Conservation (phyloP, 2,329 filamentous ascomycete genomes). For the Neonectria sp. region DNA sequence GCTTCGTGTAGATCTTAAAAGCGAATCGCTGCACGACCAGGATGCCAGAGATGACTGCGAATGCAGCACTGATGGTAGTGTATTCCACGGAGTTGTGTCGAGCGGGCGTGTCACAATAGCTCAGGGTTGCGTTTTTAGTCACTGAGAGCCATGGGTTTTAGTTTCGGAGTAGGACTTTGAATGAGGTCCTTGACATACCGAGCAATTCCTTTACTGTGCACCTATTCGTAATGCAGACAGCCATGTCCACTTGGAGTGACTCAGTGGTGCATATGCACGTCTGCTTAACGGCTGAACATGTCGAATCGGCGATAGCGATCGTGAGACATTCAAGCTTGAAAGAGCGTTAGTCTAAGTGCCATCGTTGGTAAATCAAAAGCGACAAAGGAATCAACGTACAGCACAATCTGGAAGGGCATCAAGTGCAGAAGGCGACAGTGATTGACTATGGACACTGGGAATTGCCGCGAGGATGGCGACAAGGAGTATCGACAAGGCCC, state of each 20-base stretch:
- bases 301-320: neutral
- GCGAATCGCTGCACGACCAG: neutral
- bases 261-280: conserved; percentile 4
- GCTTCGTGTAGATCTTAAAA: neutral
- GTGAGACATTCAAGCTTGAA: neutral
- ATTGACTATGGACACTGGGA: neutral
- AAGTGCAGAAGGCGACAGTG: neutral
- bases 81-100: neutral
- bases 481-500: neutral
- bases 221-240: neutral
- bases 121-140: neutral
- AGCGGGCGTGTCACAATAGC: neutral
- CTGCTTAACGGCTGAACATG: neutral
- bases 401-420: neutral
- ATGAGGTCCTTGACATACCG: neutral
- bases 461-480: neutral
- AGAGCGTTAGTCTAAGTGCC: neutral
- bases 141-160: neutral
- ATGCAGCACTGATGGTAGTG: neutral
- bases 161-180: neutral
- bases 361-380: neutral
- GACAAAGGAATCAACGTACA: neutral
- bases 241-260: neutral
- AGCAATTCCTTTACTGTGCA: neutral
- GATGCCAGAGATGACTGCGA: neutral